Evolutionary conservation across 2,329 filamentous ascomycete species (phyloP).

Genomic region (Xylaria sp.): DNA sequence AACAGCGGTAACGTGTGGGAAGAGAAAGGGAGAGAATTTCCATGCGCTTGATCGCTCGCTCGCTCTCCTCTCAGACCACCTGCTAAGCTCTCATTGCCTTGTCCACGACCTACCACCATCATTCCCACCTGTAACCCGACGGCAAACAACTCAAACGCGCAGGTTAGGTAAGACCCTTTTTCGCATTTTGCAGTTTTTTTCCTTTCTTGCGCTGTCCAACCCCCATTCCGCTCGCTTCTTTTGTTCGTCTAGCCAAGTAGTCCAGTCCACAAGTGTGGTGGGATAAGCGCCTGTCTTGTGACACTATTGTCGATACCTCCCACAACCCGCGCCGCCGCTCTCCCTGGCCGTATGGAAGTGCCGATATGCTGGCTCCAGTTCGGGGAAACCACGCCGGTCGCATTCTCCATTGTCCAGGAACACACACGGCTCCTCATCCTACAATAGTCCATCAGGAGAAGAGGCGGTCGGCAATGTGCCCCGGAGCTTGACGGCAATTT

Average conservation of each 20-base stretch:
- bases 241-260: constrained; percentile 23
- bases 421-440: constrained; percentile 30
- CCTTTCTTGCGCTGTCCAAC: constrained; percentile 39
- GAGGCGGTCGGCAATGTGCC: constrained; percentile 33
- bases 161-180: constrained; percentile 47
- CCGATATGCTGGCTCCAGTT: constrained; percentile 40
- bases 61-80: constrained; percentile 42
- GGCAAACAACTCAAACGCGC: constrained; percentile 44
- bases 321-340: constrained; percentile 37
- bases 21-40: constrained; percentile 37
- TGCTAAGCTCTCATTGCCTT: constrained; percentile 40
- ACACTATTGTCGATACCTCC: constrained; percentile 41
- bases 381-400: constrained; percentile 35
- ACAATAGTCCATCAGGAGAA: constrained; percentile 24
- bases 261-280: constrained; percentile 43
- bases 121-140: constrained; percentile 41
- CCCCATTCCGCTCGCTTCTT: constrained; percentile 21
- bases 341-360: constrained; percentile 37
- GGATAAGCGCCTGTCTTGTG: constrained; percentile 46
- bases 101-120: constrained; percentile 40
- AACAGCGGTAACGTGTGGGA: constrained; percentile 29
- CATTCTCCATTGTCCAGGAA: constrained; percentile 26
- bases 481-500: constrained; percentile 27
- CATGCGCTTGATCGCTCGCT: constrained; percentile 36
- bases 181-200: constrained; percentile 27